A percentile compares a stretch with the other conserved stretches of the same genome.
phyloP scores from a whole-genome alignment of 306 rosid species.

The Cucurbita ficifolia region DNA sequence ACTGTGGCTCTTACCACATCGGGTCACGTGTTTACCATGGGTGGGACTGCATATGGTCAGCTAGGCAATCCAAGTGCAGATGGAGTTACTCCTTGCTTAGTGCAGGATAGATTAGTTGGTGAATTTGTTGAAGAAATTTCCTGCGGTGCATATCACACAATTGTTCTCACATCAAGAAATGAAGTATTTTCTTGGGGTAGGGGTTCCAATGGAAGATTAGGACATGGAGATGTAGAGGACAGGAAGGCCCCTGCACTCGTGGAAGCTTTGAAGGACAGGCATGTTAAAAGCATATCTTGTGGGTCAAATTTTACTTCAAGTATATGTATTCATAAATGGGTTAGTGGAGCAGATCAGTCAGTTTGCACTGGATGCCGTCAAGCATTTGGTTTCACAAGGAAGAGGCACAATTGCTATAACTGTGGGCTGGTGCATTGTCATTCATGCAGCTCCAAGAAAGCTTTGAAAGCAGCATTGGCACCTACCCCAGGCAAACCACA shows the following conservation, averaged over 20 bases:
- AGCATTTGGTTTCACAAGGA: conserved; percentile 86
- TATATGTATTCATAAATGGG: conserved; percentile 89
- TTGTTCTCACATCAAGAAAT: conserved; percentile 78
- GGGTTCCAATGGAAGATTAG: conserved; percentile 91
- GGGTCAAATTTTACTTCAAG: conserved; percentile 74
- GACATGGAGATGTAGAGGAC: conserved; percentile 72
- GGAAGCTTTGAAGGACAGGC: conserved; percentile 76
- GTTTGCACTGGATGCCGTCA: conserved; percentile 83
- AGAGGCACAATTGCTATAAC: conserved; percentile 85
- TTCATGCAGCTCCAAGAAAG: conserved; percentile 89
- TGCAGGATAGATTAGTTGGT: conserved; percentile 67
- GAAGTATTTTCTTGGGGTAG: conserved; percentile 92
- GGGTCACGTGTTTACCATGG: conserved; percentile 93
- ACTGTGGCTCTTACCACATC: conserved; percentile 77
- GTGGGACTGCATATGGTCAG: conserved; percentile 58
- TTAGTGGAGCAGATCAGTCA: conserved; percentile 88
- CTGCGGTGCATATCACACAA: conserved; percentile 75
- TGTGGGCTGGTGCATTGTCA: conserved; percentile 92
- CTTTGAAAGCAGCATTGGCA: conserved; percentile 72
- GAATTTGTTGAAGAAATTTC: conserved; percentile 86
- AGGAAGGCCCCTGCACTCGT: conserved; percentile 60
- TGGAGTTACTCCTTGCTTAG: conserved; percentile 64
- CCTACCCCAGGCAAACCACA: conserved; percentile 94
- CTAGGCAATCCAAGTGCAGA: conserved; percentile 72
- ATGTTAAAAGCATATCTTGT: conserved; percentile 65